Evolutionary conservation across 169 alveolate species (phyloP).

Genomic region (Miamiensis avidus): DNA sequence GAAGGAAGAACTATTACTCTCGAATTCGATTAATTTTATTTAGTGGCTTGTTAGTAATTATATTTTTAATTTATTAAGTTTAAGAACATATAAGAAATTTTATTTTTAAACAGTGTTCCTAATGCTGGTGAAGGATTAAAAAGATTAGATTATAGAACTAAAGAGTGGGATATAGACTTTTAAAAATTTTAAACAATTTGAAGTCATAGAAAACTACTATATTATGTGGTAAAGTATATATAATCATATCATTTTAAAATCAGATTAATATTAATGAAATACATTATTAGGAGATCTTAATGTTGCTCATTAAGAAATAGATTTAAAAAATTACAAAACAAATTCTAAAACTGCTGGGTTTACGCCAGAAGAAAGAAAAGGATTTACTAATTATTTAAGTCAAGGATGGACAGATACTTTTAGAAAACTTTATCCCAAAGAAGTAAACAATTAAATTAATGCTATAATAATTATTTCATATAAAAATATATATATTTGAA

Average conservation of each 20-base stretch:
- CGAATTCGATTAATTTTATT: too few species aligned
- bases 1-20: too few species aligned
- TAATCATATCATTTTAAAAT: too few species aligned
- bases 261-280: too few species aligned
- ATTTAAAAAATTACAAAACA: constrained; percentile 67
- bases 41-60: too few species aligned
- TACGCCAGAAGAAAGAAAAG: constrained; percentile 68
- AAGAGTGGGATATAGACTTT: constrained; percentile 81
- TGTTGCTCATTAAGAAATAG: constrained; percentile 75
- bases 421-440: constrained; percentile 68
- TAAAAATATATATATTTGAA: too few species aligned
- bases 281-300: constrained; percentile 84
- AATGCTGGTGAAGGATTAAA: constrained; percentile 73
- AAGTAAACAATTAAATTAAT: too few species aligned
- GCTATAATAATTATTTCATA: too few species aligned
- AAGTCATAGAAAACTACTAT: constrained; percentile 61
- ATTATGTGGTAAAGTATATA: too few species aligned
- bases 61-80: too few species aligned
- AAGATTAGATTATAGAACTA: constrained; percentile 70
- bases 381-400: constrained; percentile 50
- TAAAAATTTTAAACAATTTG: constrained; percentile 45
- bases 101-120: too few species aligned
- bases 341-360: constrained; percentile 68
- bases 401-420: constrained; percentile 73
- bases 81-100: too few species aligned